A percentile compares a stretch with the other conserved stretches of the same genome.
Conservation (phyloP, 2,329 filamentous ascomycete species). For the Penicillium brasilianum region DNA sequence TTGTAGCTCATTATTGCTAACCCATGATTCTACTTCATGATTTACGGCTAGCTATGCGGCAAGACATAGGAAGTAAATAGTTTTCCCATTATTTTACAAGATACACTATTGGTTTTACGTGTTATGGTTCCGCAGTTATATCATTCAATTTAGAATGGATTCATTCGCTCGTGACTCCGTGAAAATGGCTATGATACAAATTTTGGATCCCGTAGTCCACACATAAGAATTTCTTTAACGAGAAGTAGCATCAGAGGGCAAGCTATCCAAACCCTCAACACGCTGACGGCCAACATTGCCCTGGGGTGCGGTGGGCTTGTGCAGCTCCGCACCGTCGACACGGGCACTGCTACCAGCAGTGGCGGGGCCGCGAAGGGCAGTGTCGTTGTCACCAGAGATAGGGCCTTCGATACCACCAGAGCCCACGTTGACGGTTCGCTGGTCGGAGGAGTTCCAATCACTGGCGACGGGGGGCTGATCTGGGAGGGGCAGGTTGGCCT, state of each 20-base stretch:
- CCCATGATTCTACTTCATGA: neutral
- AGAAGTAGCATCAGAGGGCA: slow-evolving; percentile 65
- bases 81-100: no score
- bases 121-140: no score
- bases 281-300: slow-evolving; percentile 65
- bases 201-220: slow-evolving; percentile 20
- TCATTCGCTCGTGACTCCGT: slow-evolving; percentile 26
- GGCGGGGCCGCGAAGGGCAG: slow-evolving; percentile 64
- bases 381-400: slow-evolving; percentile 54
- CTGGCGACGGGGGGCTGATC: slow-evolving; percentile 77
- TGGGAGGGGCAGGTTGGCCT: slow-evolving; percentile 77
- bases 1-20: neutral
- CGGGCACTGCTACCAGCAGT: slow-evolving; percentile 61
- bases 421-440: slow-evolving; percentile 71
- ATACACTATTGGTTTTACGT: no score
- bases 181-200: slow-evolving; percentile 28
- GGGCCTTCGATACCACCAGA: slow-evolving; percentile 62
- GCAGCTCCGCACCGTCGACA: slow-evolving; percentile 55
- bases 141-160: slow-evolving; percentile 4
- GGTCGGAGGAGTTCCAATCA: slow-evolving; percentile 77
- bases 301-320: slow-evolving; percentile 57
- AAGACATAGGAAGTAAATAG: no score
- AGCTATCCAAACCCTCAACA: slow-evolving; percentile 59
- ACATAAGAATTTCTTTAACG: slow-evolving; percentile 50
- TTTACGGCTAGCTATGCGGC: no score